Base-by-base conservation (phyloP, 2,329 filamentous ascomycete genomes). In the Paracoccidioides brasiliensis region DNA sequence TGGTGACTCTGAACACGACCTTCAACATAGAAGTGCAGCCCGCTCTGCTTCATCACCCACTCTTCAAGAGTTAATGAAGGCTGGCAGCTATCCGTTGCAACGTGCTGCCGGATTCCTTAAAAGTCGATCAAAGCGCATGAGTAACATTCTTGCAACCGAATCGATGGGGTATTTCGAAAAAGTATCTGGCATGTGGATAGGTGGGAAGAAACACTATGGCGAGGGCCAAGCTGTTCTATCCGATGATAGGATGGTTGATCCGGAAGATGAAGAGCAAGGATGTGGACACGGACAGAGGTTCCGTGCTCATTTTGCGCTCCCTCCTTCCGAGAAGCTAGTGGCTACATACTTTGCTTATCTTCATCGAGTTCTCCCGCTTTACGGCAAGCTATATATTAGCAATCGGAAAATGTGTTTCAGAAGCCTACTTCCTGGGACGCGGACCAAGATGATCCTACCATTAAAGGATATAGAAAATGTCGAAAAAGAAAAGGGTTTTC, bases 101-200 rank as follows among this genome's bases (percentile, higher is more conserved):
- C 83, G 88, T 58, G 91, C 90, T 0, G 86, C 87, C 8, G 88
- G 84, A 49, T 95, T 90, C 66, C 75, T 96, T 53, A 88, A 86
- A 65, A 85, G 79, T 55, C 83, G 86, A 28, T 85, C 89, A 28
- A 86, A 87, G 62, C 82, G 83, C 38, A 88, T 97, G 83, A 88
- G 88, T 58, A 88, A 78, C 33, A 73, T 95, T 7, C 73, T 97
- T 48, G 88, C 91, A 5, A 88, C 85, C 0, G 90, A 96, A 68
- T 94, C 91, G 0, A 95, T 95, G 84, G 90, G 89, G 1, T 97
- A 97, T 66, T 85, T 95, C 37, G 90, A 94, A 66, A 97, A 96
- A 69, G 90, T 97, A 0, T 95, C 91, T 0, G 91, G 90, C 41
- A 97, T 97, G 87, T 93, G 93, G 83, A 88, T 90, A 62, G 93